Evolutionary conservation across 164 flowering plant genomes (phyloP), one percentile per base, ranked within the genome.

Genomic region (Vitis rotundifolia): DNA sequence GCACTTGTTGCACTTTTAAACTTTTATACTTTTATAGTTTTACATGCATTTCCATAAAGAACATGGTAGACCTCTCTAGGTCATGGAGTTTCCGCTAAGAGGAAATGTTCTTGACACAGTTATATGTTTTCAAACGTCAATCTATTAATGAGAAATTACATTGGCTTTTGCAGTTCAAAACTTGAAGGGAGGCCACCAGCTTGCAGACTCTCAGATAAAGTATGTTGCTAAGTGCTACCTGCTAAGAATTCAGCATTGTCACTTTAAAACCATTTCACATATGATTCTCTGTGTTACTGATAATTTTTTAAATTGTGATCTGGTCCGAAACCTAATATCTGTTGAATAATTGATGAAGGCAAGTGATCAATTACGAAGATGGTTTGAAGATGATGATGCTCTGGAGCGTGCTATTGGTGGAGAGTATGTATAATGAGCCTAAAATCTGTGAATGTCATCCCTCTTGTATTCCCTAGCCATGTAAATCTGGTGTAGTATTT

Each of bases 371-470:
- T 78, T 95, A 49, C 79, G 71, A 28, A 84, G 66, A 70, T 95
- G 99, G 99, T 90, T 95, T 68, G 75, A 79, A 67, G 99, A 95
- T 70, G 86, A 95, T 79, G 99, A 95, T 77, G 98, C 97, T 48
- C 71, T 95, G 64, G 98, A 95, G 79, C 92, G 97, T 74, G 88
- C 95, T 55, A 73, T 89, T 53, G 81, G 71, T 69, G 99, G 91
- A 72, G 93, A 95, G 99, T 95, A 81, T 61, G 97, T 74, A 49
- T 66, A 56, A 70, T 64, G n/a, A 67, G 28, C 63, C 61, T 67
- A 47, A 58, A 57, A 59, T 72, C 16, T 64, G 49, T 50, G 19
- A 52, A 31, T 49, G 29, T 50, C 18, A 22, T 48, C 37, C n/a
- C 8, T 63, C 12, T n/a, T 2, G 18, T 18, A 54, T 49, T 59